A percentile compares a stretch with the other conserved stretches of the same genome.
phyloP scores from a whole-genome alignment of 306 rosid species.

The Adenanthera pavonina region DNA sequence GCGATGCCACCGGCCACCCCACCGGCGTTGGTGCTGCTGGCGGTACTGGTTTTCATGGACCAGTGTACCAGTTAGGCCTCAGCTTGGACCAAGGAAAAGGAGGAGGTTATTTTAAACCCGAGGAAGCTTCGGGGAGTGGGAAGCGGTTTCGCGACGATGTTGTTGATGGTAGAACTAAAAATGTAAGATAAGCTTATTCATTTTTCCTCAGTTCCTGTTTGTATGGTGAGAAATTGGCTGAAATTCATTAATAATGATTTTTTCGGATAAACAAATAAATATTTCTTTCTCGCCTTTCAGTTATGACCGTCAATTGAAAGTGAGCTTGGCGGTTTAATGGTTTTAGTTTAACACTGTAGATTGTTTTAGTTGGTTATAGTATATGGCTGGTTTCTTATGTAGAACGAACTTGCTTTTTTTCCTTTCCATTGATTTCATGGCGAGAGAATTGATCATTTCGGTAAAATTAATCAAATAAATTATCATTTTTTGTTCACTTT shows the following conservation, averaged over 20 bases:
- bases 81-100: constrained; percentile 89
- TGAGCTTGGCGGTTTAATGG: constrained; percentile 25
- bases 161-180: constrained; percentile 72
- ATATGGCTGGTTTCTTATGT: background rate
- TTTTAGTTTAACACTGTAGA: constrained; percentile 14
- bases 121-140: constrained; percentile 88
- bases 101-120: constrained; percentile 70
- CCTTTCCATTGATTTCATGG: background rate
- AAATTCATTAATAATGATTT: background rate
- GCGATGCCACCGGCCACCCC: constrained; percentile 61
- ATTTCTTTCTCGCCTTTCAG: background rate
- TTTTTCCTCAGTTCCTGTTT: constrained; percentile 7
- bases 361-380: background rate
- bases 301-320: background rate
- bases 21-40: constrained; percentile 47
- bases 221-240: background rate
- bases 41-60: constrained; percentile 56
- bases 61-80: constrained; percentile 79
- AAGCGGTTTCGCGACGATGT: constrained; percentile 79
- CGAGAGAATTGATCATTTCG: constrained; percentile 2
- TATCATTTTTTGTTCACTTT: background rate
- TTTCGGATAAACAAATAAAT: background rate
- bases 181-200: constrained; percentile 51
- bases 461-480: background rate
- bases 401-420: background rate